Evolutionary conservation across 352 stramenopile species (phyloP).

Genomic region (Globisporangium yorkense): DNA sequence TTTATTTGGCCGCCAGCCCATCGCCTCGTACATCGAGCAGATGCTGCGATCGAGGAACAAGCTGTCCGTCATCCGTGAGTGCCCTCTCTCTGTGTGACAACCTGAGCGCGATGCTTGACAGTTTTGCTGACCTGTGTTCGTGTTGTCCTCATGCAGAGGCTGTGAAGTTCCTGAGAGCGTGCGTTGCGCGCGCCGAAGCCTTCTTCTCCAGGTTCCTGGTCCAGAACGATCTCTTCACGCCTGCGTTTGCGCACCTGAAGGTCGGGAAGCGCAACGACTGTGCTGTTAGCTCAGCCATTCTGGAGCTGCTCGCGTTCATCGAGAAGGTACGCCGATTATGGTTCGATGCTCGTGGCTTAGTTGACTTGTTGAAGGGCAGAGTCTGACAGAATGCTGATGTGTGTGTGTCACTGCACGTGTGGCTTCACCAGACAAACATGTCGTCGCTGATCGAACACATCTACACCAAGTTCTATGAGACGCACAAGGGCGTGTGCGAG

Average conservation of each 20-base stretch:
- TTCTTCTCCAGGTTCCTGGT: constrained; percentile 83
- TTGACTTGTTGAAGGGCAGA: neutral
- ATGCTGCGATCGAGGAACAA: constrained; percentile 83
- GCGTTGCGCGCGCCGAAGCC: constrained; percentile 60
- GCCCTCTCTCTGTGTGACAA: neutral
- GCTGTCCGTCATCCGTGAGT: constrained; percentile 76
- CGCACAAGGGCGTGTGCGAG: constrained; percentile 60
- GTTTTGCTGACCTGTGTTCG: neutral
- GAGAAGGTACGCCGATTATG: constrained; percentile 42
- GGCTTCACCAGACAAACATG: constrained; percentile 38
- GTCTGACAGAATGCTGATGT: no score
- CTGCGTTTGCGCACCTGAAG: constrained; percentile 46
- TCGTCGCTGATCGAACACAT: constrained; percentile 70
- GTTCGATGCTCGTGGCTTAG: neutral
- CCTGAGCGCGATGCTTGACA: constrained; percentile 1
- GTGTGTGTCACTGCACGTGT: neutral
- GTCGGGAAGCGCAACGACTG: constrained; percentile 42
- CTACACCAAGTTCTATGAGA: constrained; percentile 74
- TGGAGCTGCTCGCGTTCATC: constrained; percentile 71
- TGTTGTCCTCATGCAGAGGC: constrained; percentile 30
- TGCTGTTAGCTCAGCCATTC: constrained; percentile 63
- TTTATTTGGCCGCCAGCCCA: constrained; percentile 72
- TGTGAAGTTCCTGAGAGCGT: constrained; percentile 75
- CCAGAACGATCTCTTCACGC: constrained; percentile 66
- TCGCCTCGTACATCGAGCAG: constrained; percentile 62